Conservation (phyloP, 1,139 yeast genomes). For the Candida mesenterica region DNA sequence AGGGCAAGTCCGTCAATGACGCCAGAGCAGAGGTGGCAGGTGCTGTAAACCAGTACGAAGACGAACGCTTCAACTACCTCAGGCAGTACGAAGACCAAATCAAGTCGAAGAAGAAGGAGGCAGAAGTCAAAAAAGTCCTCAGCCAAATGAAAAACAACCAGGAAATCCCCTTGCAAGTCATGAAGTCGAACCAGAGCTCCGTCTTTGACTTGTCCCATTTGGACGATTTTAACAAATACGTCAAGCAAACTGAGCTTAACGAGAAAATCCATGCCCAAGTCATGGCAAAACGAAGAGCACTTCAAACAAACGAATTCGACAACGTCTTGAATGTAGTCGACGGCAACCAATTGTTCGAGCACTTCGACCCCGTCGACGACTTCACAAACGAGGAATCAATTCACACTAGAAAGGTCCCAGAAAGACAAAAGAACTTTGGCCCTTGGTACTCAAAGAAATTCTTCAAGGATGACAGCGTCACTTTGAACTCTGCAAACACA, state of each 20-base stretch:
- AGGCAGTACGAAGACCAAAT: slow-evolving; percentile 24
- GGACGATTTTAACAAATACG: slow-evolving; percentile 37
- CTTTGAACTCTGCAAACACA: slow-evolving; percentile 3
- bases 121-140: slow-evolving; percentile 12
- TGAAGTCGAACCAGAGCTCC: slow-evolving; percentile 22
- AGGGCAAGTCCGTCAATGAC: slow-evolving; percentile 7
- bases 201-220: slow-evolving; percentile 35
- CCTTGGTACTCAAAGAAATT: slow-evolving; percentile 14
- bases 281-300: slow-evolving; percentile 11
- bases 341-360: slow-evolving; percentile 28
- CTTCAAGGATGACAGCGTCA: slow-evolving; percentile 6
- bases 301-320: slow-evolving; percentile 10
- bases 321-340: slow-evolving; percentile 31
- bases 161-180: slow-evolving; percentile 28
- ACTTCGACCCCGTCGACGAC: slow-evolving; percentile 26
- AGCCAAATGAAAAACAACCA: slow-evolving; percentile 15
- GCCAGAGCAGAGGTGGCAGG: slow-evolving; percentile 7
- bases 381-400: slow-evolving; percentile 12
- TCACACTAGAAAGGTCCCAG: slow-evolving; percentile 1
- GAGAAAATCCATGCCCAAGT: slow-evolving; percentile 28
- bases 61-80: slow-evolving; percentile 32
- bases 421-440: no score
- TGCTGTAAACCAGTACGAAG: slow-evolving; percentile 11
- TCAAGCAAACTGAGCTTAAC: slow-evolving; percentile 37
- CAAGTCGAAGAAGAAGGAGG: slow-evolving; percentile 11